Evolutionary conservation across 192 early-diverging fungal species (phyloP), one percentile per base, ranked within the genome.

Genomic region (Cladochytrium replicatum): DNA sequence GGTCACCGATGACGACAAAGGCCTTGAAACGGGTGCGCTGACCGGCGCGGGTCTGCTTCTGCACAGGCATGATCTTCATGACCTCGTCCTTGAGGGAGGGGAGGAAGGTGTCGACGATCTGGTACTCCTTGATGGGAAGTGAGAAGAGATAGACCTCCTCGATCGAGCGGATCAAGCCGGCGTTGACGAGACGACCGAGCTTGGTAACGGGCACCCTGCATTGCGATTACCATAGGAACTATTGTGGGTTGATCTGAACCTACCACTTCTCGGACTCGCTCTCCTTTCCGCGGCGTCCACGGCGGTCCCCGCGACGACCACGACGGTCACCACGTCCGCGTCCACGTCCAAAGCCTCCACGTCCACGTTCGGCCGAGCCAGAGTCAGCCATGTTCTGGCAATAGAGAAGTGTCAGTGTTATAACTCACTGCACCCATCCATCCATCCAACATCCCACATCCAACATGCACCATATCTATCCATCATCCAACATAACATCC

Each of bases 1-100:
- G 72, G 81, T 97, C 93, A 74, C 93, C 93, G 63, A 97, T 89
- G 76, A 93, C 88, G 55, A 97, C 93, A 66, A 93, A 97, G 60
- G 93, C 93, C 90, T 97, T 97, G 84, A 97, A 97, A 68, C 93
- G 88, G 61, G 93, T 97, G 64, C 93, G 87, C 80, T 97, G 93
- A 85, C 93, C 93, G 60, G 93, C 93, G 72, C 87, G 85, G 68
- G 93, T 97, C 77, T 97, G 93, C 86, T 97, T 97, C 83, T 97
- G 93, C 58, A 97, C 93, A 48, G 93, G 93, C 78, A 91, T 94
- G 66, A 97, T 92, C 85, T 97, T 97, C 93, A 97, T 97, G 53
- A 97, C 93, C 78, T 97, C 88, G 74, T 97, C 93, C 86, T 91
- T 91, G 58, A 97, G 83, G 66, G 82, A 80, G 67, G 88, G 87